phyloP scores from a whole-genome alignment of 352 stramenopile genomes.

The Globisporangium okanoganense region DNA sequence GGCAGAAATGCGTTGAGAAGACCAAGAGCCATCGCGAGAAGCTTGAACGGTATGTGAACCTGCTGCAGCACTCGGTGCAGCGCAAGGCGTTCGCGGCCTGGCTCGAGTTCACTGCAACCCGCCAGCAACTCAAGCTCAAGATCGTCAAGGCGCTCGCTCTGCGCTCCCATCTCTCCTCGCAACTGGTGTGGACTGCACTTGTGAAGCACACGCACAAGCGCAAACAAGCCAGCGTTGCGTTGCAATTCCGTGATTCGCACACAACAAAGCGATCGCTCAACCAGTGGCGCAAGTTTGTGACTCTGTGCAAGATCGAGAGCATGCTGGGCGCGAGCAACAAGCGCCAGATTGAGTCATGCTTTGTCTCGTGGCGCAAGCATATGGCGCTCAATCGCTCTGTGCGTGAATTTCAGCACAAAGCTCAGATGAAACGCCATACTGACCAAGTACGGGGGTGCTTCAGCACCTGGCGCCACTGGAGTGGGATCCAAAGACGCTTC shows the following conservation, averaged over 20 bases:
- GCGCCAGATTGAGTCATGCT: slow-evolving; percentile 21
- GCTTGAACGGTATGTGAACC: slow-evolving; percentile 28
- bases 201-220: slow-evolving; percentile 11
- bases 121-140: slow-evolving; percentile 19
- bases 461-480: slow-evolving; percentile 31
- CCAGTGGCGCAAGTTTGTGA: slow-evolving; percentile 39
- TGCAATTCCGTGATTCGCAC: slow-evolving; percentile 11
- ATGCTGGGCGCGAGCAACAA: slow-evolving; percentile 36
- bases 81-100: slow-evolving; percentile 34
- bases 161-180: slow-evolving; percentile 25
- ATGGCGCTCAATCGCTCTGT: slow-evolving; percentile 19
- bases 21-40: slow-evolving; percentile 16
- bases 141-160: slow-evolving; percentile 22
- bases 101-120: slow-evolving; percentile 21
- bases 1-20: slow-evolving; percentile 9
- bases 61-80: slow-evolving; percentile 37
- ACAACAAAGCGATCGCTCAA: slow-evolving; percentile 10
- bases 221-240: slow-evolving; percentile 16
- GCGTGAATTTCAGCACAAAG: slow-evolving; percentile 19
- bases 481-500: slow-evolving; percentile 22
- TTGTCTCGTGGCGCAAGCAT: slow-evolving; percentile 45
- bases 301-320: slow-evolving; percentile 42
- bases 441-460: slow-evolving; percentile 20
- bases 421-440: slow-evolving; percentile 6
- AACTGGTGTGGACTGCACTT: slow-evolving; percentile 32